Conservation (phyloP, 2,329 filamentous ascomycete species). For the Colletotrichum sublineola region DNA sequence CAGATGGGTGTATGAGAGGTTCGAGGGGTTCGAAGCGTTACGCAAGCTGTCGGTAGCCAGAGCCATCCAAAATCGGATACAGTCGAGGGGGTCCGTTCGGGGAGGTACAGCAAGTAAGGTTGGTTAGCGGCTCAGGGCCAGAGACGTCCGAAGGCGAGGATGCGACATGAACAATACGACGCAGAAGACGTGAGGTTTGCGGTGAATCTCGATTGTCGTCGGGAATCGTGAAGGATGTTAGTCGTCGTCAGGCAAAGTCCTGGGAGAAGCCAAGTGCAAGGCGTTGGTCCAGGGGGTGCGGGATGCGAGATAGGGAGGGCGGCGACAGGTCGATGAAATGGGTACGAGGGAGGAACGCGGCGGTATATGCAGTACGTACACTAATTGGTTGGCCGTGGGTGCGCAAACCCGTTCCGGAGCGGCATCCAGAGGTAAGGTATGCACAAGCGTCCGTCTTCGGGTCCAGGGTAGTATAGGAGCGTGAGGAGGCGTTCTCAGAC, state of each 20-base stretch:
- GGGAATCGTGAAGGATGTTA: constrained; percentile 20
- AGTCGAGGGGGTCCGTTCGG: constrained; percentile 37
- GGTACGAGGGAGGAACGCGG: constrained; percentile 25
- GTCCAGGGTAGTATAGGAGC: constrained; percentile 36
- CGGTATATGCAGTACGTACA: constrained; percentile 11
- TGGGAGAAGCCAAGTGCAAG: constrained; percentile 7
- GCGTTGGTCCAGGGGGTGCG: constrained; percentile 11
- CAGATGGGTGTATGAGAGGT: constrained; percentile 18
- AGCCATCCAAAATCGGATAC: constrained; percentile 34
- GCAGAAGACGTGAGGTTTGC: constrained; percentile 24
- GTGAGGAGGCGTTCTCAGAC: constrained; percentile 40
- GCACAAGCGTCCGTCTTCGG: constrained; percentile 10
- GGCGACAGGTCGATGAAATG: constrained; percentile 5
- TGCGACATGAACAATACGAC: constrained; percentile 34
- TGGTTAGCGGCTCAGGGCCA: constrained; percentile 33
- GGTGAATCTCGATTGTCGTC: constrained; percentile 27
- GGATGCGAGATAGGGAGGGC: constrained; percentile 19
- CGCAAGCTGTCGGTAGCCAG: constrained; percentile 37
- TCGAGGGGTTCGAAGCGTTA: constrained; percentile 30
- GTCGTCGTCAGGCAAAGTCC: constrained; percentile 11
- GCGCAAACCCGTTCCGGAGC: constrained; percentile 15
- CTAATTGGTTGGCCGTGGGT: constrained; percentile 1
- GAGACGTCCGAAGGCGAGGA: constrained; percentile 12
- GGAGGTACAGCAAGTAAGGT: constrained; percentile 36
- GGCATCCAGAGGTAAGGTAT: constrained; percentile 16